Base-by-base conservation (phyloP, 1,284 basidiomycete genomes). In the Coniophora puteana region DNA sequence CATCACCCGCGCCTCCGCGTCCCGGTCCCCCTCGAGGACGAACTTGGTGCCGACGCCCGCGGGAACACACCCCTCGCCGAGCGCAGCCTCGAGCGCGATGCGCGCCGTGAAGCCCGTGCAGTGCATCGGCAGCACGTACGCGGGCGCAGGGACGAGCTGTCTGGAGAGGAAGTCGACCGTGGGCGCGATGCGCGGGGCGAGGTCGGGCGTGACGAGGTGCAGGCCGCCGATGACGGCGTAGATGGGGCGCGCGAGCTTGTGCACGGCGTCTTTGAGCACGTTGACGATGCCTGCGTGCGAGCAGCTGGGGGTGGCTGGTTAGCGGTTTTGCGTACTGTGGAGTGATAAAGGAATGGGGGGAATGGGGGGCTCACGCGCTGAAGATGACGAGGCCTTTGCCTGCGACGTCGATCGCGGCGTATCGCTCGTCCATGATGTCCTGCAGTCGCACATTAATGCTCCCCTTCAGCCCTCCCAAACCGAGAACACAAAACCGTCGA, bases 271-370 rank as follows among this genome's bases (percentile, higher is more conserved):
- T 48, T 73, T 79, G 44, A 88, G 66, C 26, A 90, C 87, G 50
- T 92, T 92, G 41, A 89, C 81, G 44, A 91, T 89, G 0, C 87
- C 88, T 4, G 89, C 86, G 61, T 91, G 86, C 4, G 85, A 89
- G 57, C 86, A 89, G 8, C 84, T 87, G 48, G 12, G 32, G 12
- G 12, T 32, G 26, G 7, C 27, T 26, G 2, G 11, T 3, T 22
- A 4, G 25, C 20, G 26, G n/a, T 14, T 7, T 29, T 14, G 14
- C 3, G 23, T 21, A 16, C 23, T 17, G 5, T 24, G 14, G 18
- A 41, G 30, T 1, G 6, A 30, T 10, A 29, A 3, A 23, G 30
- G 18, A 27, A 14, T n/a, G n/a, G n/a, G n/a, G n/a, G n/a, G n/a
- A n/a, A n/a, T n/a, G n/a, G 45, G 41, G 40, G 22, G 69, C 83